Evolutionary conservation across 2,329 filamentous ascomycete species (phyloP).

Genomic region (Beauveria asiatica): DNA sequence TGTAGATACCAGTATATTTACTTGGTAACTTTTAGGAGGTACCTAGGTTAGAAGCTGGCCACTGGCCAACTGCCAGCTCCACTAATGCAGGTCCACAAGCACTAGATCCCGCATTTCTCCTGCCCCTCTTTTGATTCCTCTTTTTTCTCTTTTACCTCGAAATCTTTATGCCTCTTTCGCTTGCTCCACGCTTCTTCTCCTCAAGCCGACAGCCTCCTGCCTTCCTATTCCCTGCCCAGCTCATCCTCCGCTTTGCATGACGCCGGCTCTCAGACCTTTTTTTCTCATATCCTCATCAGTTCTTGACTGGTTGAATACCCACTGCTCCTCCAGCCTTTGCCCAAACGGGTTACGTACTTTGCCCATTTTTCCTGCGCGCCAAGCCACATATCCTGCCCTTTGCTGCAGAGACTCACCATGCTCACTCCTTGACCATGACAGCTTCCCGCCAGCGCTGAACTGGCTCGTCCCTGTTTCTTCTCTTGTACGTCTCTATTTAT

Average conservation of each 20-base stretch:
- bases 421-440: background rate
- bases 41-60: background rate
- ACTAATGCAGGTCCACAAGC: slow-evolving; percentile 6
- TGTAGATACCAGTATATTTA: too few relatives aligned
- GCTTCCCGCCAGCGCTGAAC: background rate
- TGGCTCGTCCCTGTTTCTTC: background rate
- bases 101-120: slow-evolving; percentile 1
- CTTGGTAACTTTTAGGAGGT: too few relatives aligned
- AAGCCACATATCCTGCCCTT: background rate
- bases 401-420: background rate
- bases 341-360: background rate
- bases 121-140: background rate
- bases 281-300: background rate
- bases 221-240: background rate
- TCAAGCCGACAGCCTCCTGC: background rate
- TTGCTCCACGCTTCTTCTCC: too few relatives aligned
- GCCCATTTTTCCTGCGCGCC: background rate
- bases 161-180: too few relatives aligned
- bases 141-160: background rate
- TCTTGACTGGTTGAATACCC: background rate
- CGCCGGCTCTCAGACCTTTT: background rate
- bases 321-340: background rate
- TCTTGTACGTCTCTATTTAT: background rate
- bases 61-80: background rate
- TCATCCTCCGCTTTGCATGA: background rate